phyloP scores from a whole-genome alignment of 352 stramenopile species.

The Pythium monospermum region DNA sequence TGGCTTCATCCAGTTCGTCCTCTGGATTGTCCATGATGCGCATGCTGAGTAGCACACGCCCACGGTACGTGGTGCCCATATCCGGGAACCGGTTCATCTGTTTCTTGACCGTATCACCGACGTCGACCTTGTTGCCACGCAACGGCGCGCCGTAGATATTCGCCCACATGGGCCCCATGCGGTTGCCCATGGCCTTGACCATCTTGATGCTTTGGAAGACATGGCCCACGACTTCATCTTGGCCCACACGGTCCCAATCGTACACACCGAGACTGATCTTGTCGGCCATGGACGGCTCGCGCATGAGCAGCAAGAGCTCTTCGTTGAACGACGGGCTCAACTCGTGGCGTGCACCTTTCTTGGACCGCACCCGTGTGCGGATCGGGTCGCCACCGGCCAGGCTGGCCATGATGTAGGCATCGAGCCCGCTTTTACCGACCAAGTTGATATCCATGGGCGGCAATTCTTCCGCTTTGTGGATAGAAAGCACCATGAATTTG shows the following conservation, averaged over 20 bases:
- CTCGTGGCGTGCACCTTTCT: slow-evolving; percentile 66
- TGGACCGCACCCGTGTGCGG: slow-evolving; percentile 68
- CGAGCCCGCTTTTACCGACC: slow-evolving; percentile 53
- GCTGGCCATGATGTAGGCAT: slow-evolving; percentile 64
- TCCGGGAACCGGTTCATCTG: slow-evolving; percentile 86
- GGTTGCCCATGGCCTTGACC: slow-evolving; percentile 55
- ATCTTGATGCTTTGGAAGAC: slow-evolving; percentile 70
- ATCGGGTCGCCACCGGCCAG: slow-evolving; percentile 54
- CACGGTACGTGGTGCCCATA: slow-evolving; percentile 78
- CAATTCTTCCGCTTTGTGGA: slow-evolving; percentile 71
- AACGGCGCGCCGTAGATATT: slow-evolving; percentile 79
- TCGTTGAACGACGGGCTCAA: slow-evolving; percentile 73
- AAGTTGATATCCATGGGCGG: slow-evolving; percentile 68
- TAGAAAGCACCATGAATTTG: slow-evolving; percentile 61
- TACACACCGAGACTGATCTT: slow-evolving; percentile 65
- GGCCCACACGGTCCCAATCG: slow-evolving; percentile 77
- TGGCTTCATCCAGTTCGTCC: slow-evolving; percentile 69
- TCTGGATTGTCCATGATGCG: slow-evolving; percentile 65
- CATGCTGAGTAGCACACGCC: slow-evolving; percentile 73
- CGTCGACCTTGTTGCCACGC: slow-evolving; percentile 43
- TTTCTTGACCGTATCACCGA: slow-evolving; percentile 51
- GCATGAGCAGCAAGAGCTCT: slow-evolving; percentile 72
- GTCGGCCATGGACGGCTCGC: slow-evolving; percentile 74
- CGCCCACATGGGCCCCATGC: slow-evolving; percentile 58
- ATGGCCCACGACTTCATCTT: slow-evolving; percentile 67